Evolutionary conservation across 352 stramenopile species (phyloP).

Genomic region (Pythium aquatile): DNA sequence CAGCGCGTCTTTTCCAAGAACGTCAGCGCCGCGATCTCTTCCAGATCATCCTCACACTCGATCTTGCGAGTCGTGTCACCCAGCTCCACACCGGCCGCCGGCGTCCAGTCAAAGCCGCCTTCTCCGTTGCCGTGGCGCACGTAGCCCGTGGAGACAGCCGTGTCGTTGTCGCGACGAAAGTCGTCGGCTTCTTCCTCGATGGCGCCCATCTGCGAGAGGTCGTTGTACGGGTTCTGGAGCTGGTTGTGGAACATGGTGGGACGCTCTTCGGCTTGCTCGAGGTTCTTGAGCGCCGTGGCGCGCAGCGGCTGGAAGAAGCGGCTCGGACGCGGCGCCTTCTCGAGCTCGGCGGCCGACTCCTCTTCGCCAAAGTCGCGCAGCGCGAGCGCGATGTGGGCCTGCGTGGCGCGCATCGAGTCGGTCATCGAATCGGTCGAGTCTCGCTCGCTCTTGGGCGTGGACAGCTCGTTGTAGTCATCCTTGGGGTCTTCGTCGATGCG

Average conservation of each 20-base stretch:
- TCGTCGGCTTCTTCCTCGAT: constrained; percentile 41
- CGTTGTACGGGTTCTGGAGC: constrained; percentile 67
- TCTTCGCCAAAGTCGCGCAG: constrained; percentile 76
- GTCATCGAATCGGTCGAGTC: constrained; percentile 21
- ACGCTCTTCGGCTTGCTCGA: constrained; percentile 79
- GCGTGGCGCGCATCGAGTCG: constrained; percentile 61
- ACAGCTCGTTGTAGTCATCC: constrained; percentile 43
- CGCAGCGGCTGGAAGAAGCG: constrained; percentile 71
- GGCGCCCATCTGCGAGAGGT: constrained; percentile 39
- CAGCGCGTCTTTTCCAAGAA: constrained; percentile 84
- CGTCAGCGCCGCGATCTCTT: constrained; percentile 80
- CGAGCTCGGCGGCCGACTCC: constrained; percentile 29
- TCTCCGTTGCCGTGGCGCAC: constrained; percentile 68
- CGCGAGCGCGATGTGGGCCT: constrained; percentile 73
- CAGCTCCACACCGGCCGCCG: constrained; percentile 47
- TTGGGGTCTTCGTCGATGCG: constrained; percentile 55
- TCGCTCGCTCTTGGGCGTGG: constrained; percentile 42
- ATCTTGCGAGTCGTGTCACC: constrained; percentile 46
- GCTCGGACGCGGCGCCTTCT: constrained; percentile 18
- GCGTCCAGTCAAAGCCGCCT: constrained; percentile 65
- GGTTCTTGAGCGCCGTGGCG: constrained; percentile 67
- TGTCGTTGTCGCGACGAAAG: constrained; percentile 48
- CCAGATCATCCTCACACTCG: constrained; percentile 79
- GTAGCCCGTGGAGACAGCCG: constrained; percentile 75
- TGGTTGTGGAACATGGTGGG: constrained; percentile 69